Conservation (phyloP, 352 stramenopile genomes). For the Phytopythium helicoides region DNA sequence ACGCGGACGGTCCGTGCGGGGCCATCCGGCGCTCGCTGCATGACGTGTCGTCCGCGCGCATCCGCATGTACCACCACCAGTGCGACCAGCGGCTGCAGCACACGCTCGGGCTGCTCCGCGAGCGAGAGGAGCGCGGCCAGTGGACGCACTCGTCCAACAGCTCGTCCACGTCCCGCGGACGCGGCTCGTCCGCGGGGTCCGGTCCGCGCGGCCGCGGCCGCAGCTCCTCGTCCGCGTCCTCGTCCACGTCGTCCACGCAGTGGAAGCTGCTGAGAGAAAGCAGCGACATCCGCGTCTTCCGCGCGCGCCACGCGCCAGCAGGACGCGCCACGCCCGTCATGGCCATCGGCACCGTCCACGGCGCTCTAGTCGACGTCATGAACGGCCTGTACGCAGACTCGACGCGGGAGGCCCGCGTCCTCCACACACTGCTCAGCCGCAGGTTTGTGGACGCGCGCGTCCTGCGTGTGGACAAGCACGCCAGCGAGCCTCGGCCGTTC, state of each 20-base stretch:
- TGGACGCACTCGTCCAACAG: slow-evolving; percentile 9
- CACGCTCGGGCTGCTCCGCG: slow-evolving; percentile 41
- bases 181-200: not conserved
- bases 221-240: too few species aligned
- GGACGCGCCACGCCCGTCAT: slow-evolving; percentile 28
- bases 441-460: slow-evolving; percentile 56
- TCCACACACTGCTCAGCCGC: slow-evolving; percentile 59
- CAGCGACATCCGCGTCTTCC: slow-evolving; percentile 61
- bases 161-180: not conserved
- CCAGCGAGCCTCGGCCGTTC: slow-evolving; percentile 52
- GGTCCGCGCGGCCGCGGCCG: not conserved
- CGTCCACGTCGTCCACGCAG: slow-evolving; percentile 18
- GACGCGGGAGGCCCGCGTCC: slow-evolving; percentile 56
- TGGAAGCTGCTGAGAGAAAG: slow-evolving; percentile 72
- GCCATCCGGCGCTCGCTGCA: slow-evolving; percentile 17
- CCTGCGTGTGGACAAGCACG: slow-evolving; percentile 66
- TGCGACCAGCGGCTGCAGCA: slow-evolving; percentile 41
- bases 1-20: slow-evolving; percentile 2
- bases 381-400: slow-evolving; percentile 77
- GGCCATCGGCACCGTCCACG: slow-evolving; percentile 58
- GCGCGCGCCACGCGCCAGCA: slow-evolving; percentile 26
- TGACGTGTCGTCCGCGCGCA: slow-evolving; percentile 36
- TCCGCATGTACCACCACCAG: slow-evolving; percentile 48
- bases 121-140: slow-evolving; percentile 41
- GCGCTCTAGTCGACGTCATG: slow-evolving; percentile 66